phyloP scores from a whole-genome alignment of 768 basidiomycete genomes.

The Lactarius deliciosus region DNA sequence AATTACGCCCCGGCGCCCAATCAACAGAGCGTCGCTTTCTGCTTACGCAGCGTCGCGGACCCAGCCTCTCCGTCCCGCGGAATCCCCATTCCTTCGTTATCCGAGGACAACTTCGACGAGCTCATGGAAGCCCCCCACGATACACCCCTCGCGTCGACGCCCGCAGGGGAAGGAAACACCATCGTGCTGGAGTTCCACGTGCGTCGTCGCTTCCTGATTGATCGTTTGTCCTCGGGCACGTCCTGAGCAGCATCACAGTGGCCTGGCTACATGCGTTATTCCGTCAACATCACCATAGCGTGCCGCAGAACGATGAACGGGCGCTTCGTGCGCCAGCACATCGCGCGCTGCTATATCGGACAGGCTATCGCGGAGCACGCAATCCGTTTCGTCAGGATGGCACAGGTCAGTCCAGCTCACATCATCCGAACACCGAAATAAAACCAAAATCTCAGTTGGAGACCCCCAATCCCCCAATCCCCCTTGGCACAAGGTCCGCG shows the following conservation, averaged over 20 bases:
- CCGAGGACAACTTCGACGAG: background rate
- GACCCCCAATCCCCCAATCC: background rate
- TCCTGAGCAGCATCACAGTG: background rate
- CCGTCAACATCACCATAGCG: background rate
- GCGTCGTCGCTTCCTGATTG: background rate
- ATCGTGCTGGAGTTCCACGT: background rate
- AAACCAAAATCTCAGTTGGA: background rate
- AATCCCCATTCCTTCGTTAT: background rate
- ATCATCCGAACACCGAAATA: background rate
- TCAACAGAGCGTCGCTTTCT: background rate
- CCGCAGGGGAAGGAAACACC: background rate
- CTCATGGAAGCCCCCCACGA: background rate
- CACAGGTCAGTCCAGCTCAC: background rate
- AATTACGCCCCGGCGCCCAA: background rate
- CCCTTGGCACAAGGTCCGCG: background rate
- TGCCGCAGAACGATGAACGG: background rate
- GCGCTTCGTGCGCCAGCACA: background rate
- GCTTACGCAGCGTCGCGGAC: background rate
- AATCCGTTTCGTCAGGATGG: slow-evolving; percentile 2
- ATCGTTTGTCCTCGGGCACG: background rate
- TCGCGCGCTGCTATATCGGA: background rate
- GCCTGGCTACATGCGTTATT: background rate
- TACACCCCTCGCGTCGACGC: background rate
- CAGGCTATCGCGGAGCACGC: background rate
- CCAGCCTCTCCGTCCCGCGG: background rate